Conservation (phyloP, 208 protist genomes). For the Trypanosoma avium region DNA sequence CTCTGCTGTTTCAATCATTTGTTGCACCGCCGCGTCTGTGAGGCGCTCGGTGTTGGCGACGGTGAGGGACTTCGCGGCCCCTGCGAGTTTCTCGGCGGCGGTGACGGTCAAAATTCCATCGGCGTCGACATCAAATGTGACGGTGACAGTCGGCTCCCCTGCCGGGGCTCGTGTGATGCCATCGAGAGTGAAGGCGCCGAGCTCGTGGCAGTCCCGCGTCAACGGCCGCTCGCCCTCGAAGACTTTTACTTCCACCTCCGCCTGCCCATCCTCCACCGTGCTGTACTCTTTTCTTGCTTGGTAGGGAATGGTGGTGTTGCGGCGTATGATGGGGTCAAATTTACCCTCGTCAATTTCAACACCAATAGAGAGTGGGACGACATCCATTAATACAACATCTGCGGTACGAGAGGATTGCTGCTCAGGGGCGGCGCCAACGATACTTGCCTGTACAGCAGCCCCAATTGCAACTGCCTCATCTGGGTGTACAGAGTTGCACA, state of each 20-base stretch:
- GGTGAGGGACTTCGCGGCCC: constrained; percentile 90
- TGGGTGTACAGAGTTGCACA: constrained; percentile 93
- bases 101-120: constrained; percentile 98
- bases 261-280: constrained; percentile 98
- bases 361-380: constrained; percentile 96
- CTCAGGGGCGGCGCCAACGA: constrained; percentile 79
- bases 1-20: constrained; percentile 57
- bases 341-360: constrained; percentile 95
- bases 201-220: constrained; percentile 98
- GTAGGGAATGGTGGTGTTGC: constrained; percentile 91
- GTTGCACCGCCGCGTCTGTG: constrained; percentile 51
- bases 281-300: constrained; percentile 94
- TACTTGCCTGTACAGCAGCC: constrained; percentile 98
- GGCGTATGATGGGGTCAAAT: constrained; percentile 88
- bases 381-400: constrained; percentile 95
- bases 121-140: constrained; percentile 97
- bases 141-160: constrained; percentile 98
- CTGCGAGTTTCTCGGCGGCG: constrained; percentile 95
- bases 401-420: constrained; percentile 79
- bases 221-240: constrained; percentile 98
- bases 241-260: constrained; percentile 98
- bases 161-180: constrained; percentile 96
- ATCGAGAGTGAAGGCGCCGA: constrained; percentile 92
- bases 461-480: constrained; percentile 99
- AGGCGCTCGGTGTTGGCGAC: constrained; percentile 88